Evolutionary conservation across 1,284 basidiomycete species (phyloP).

Genomic region (Pisolithus thermaeus): DNA sequence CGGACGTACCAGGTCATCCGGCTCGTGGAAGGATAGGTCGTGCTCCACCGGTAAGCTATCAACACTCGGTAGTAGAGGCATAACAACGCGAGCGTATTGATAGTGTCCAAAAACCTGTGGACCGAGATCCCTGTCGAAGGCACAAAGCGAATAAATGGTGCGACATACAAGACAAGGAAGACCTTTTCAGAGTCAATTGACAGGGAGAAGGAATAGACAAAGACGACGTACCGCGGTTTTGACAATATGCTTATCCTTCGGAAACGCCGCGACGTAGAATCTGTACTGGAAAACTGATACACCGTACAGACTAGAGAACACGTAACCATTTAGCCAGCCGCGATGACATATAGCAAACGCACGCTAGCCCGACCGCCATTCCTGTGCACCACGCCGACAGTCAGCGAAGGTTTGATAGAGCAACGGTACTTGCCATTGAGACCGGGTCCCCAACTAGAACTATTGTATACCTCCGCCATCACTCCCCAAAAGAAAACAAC

Average conservation of each 20-base stretch:
- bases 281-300: conserved; percentile 10
- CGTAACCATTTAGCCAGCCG: neutral
- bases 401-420: neutral
- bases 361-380: neutral
- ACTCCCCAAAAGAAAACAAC: too few relatives aligned
- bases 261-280: conserved; percentile 16
- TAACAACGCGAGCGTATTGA: neutral
- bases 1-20: neutral
- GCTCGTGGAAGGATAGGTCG: neutral
- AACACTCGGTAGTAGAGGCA: neutral
- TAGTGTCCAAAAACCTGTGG: neutral
- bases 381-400: neutral
- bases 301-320: conserved; percentile 15
- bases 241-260: conserved; percentile 8
- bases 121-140: neutral
- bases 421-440: conserved; percentile 9
- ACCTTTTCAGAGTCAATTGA: neutral
- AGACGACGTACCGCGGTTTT: conserved; percentile 8
- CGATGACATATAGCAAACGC: neutral
- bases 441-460: conserved; percentile 5
- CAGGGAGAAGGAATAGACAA: neutral
- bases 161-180: neutral
- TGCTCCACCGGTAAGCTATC: neutral
- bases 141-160: neutral
- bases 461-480: neutral